Evolutionary conservation across 2,329 filamentous ascomycete genomes (phyloP), one percentile per base, ranked within the genome.

Genomic region (Pseudogymnoascus sp.): DNA sequence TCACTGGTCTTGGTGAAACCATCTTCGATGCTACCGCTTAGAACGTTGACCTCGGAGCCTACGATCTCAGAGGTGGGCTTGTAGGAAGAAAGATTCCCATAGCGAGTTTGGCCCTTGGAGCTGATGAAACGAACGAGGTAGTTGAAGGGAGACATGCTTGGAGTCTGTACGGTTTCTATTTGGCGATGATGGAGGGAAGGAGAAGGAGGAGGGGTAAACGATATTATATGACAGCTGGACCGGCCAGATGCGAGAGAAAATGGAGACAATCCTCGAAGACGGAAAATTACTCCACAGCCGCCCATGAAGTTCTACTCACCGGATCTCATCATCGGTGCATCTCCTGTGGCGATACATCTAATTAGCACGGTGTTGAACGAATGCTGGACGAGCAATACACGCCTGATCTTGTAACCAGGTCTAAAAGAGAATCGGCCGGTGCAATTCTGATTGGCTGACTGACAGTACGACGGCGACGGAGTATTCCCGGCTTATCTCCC

Each of bases 51-150:
- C 1, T 35, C 33, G 7, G 40, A 61, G 24, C 64, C 65, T 63
- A 63, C 62, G 24, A 67, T n/a, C 29, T 59, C 40, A 50, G 42
- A 47, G 31, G 31, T 56, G n/a, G 24, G 13, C 19, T 61, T 62
- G 24, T 47, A 66, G 6, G 47, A 19, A 13, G 61, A 3, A 14
- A 61, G 72, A 19, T 76, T 74, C 13, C 75, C 75, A 66, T 76
- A 75, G 8, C 70, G 70, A 47, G 73, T 72, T 1, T 66, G 67
- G 62, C 71, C 74, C 33, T 68, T 71, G 59, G 72, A 71, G 64
- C 74, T 74, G 29, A 71, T 70, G 62, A 76, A 76, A 6, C 74
- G 73, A 33, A 76, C 72, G 16, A 76, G 69, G 24, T 72, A 40
- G n/a, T 19, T 40, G 38, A 40, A 40, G 38, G 38, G 19, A 8